Base-by-base conservation (phyloP, 1,139 yeast genomes). In the Protomyces inouyei region DNA sequence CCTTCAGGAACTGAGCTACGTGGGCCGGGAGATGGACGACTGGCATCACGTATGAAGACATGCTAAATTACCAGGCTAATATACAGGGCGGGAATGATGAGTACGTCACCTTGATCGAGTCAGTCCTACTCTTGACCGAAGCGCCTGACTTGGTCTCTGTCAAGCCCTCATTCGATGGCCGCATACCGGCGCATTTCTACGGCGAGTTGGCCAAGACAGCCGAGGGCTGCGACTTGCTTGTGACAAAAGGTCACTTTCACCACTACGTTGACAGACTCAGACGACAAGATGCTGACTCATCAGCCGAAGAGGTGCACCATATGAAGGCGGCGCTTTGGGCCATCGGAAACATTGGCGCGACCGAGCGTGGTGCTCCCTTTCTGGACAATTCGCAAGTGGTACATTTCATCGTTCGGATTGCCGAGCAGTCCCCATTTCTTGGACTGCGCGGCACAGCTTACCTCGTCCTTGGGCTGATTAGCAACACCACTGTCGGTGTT, bases 321-420 rank as follows among this genome's bases (percentile, higher is more conserved):
- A 74, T 91, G 35, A 89, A 88, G 71, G 90, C 92, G 16, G 83
- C 87, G 57, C 72, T 92, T 57, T 93, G 98, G 97, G 87, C 95
- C 2, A 79, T 89, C 53, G 97, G 97, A 0, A 86, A 86, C 70
- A 85, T 91, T 51, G 91, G 92, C 1, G 83, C 91, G 9, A 55
- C 67, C 56, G 68, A 60, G 43, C 60, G 66, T n/a, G 72, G 71
- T 3, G 68, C 64, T 28, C 83, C 83, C 54, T 78, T 89, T 51
- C 74, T 90, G 56, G 90, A 87, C 70, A 81, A 86, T 21, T 77
- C 83, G 66, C 82, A 81, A 10, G 77, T 83, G n/a, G 82, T 84
- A 5, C 80, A 79, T 55, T 84, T 83, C 66, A 80, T 86, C 52
- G 79, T 83, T 10, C 74, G 77, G 9, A 77, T 86, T 37, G 82